A percentile compares a stretch with the other conserved stretches of the same genome.
Conservation (phyloP, 2,329 filamentous ascomycete species). For the Mariannaea elegans region DNA sequence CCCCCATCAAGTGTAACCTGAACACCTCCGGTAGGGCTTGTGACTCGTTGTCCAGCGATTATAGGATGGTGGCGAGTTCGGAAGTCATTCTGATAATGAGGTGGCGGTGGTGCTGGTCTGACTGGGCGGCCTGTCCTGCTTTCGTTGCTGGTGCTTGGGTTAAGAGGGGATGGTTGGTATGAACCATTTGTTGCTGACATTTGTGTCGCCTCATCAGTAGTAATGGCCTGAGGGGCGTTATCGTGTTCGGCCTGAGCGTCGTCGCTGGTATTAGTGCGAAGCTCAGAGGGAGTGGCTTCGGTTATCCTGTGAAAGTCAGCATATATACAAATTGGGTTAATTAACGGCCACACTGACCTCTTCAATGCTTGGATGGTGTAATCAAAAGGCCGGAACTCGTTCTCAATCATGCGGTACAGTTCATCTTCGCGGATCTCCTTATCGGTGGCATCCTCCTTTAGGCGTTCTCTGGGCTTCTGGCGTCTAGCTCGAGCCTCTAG, state of each 20-base stretch:
- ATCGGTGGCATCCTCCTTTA: constrained; percentile 93
- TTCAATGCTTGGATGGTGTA: constrained; percentile 86
- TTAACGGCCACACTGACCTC: constrained; percentile 60
- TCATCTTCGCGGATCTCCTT: constrained; percentile 96
- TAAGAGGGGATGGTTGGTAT: constrained; percentile 38
- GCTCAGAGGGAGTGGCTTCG: constrained; percentile 34
- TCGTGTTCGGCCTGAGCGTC: constrained; percentile 22
- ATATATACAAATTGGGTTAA: neutral
- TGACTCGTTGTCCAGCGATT: constrained; percentile 72
- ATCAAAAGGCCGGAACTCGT: constrained; percentile 93
- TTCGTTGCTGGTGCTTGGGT: constrained; percentile 38
- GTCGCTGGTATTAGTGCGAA: constrained; percentile 22
- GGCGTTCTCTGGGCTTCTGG: constrained; percentile 89
- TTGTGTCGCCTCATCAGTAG: constrained; percentile 59
- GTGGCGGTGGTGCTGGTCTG: constrained; percentile 51
- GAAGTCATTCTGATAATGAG: constrained; percentile 59
- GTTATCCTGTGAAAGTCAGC: constrained; percentile 49
- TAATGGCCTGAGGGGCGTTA: constrained; percentile 56
- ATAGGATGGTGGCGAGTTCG: constrained; percentile 58
- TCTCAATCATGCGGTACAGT: constrained; percentile 92
- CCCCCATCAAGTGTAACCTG: constrained; percentile 91
- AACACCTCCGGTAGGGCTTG: constrained; percentile 82
- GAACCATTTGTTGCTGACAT: constrained; percentile 45
- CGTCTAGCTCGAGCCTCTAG: constrained; percentile 90
- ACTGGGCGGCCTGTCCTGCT: constrained; percentile 37